A percentile compares a stretch with the other conserved stretches of the same genome.
phyloP scores from a whole-genome alignment of 2,329 filamentous ascomycete genomes.

The Septoria linicola region DNA sequence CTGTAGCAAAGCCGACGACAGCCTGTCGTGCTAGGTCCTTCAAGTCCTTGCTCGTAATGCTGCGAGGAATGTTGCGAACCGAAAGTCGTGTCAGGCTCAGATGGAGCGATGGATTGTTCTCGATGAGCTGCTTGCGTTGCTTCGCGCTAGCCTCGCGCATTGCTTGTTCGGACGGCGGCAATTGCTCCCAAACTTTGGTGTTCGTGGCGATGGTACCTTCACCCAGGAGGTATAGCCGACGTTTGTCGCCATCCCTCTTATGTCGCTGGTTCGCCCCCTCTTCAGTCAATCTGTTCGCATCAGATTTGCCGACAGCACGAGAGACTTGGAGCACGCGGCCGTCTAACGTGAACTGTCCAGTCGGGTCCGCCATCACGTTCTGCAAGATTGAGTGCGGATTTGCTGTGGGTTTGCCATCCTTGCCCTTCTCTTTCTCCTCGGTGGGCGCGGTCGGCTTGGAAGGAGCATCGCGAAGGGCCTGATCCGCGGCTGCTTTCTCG shows the following conservation, averaged over 20 bases:
- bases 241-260: constrained; percentile 78
- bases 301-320: constrained; percentile 78
- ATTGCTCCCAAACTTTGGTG: constrained; percentile 71
- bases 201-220: constrained; percentile 81
- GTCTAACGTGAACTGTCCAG: constrained; percentile 84
- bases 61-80: constrained; percentile 83
- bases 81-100: constrained; percentile 87
- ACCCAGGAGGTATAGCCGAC: constrained; percentile 79
- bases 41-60: constrained; percentile 79
- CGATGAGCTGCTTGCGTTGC: constrained; percentile 86
- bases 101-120: constrained; percentile 85
- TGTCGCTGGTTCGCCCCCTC: constrained; percentile 63
- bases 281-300: constrained; percentile 73
- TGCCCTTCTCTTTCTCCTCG: constrained; percentile 22
- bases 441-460: constrained; percentile 46
- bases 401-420: constrained; percentile 29
- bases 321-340: constrained; percentile 82
- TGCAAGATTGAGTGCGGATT: constrained; percentile 81
- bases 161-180: constrained; percentile 76
- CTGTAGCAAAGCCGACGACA: constrained; percentile 89
- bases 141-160: constrained; percentile 84
- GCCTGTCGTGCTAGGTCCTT: constrained; percentile 88
- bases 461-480: constrained; percentile 75
- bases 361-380: constrained; percentile 76
- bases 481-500: constrained; percentile 69